Conservation (phyloP, 2,329 filamentous ascomycete species). For the Aspergillus tamarii region DNA sequence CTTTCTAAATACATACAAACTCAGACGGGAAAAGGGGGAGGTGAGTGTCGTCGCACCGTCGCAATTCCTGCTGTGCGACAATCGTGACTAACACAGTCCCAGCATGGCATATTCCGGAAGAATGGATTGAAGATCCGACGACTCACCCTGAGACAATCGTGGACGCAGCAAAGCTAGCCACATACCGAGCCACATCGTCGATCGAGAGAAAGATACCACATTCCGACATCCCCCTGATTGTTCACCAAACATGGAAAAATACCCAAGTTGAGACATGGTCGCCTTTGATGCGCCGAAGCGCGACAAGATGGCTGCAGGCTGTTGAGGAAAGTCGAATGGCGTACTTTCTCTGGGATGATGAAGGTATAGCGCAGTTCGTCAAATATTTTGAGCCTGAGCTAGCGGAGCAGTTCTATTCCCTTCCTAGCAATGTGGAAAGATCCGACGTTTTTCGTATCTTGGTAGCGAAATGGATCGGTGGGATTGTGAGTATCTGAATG, state of each 20-base stretch:
- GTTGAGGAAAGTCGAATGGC: conserved; percentile 31
- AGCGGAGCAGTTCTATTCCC: conserved; percentile 21
- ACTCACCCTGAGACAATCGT: not conserved
- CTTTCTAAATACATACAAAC: not conserved
- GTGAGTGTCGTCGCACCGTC: not conserved
- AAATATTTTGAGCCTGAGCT: conserved; percentile 30
- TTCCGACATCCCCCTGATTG: conserved; percentile 34
- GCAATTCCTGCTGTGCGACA: not conserved
- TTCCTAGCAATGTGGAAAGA: conserved; percentile 34
- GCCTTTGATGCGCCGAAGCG: conserved; percentile 24
- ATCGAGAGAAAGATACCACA: not conserved
- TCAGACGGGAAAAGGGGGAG: not conserved
- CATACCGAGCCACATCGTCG: not conserved
- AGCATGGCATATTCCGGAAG: not conserved
- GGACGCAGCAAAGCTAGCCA: not conserved
- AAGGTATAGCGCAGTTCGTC: conserved; percentile 32
- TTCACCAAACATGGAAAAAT: conserved; percentile 39
- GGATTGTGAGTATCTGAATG: conserved; percentile 12
- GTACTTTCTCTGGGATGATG: conserved; percentile 39
- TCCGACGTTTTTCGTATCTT: conserved; percentile 38
- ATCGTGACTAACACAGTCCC: not conserved
- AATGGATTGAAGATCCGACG: not conserved
- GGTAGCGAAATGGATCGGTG: conserved; percentile 33
- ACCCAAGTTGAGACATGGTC: conserved; percentile 31
- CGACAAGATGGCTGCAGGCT: conserved; percentile 32